Conservation (phyloP, 2,329 filamentous ascomycete genomes). For the Xylariaceae sp. region DNA sequence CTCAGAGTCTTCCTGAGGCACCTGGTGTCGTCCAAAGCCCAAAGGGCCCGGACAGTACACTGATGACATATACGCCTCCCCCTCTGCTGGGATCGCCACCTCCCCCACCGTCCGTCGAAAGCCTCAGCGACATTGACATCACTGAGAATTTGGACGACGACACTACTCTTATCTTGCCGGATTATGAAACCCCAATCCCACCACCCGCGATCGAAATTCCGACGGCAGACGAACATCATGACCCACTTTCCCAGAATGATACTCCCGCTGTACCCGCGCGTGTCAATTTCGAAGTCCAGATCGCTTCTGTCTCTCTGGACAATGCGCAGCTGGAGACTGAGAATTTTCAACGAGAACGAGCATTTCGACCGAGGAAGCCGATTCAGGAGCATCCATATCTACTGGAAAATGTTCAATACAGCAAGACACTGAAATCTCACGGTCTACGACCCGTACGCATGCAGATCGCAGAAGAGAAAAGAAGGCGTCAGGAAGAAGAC, state of each 20-base stretch:
- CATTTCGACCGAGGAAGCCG: conserved; percentile 55
- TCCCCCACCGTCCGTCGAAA: conserved; percentile 10
- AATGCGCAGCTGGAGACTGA: conserved; percentile 1
- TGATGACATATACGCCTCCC: too few species aligned
- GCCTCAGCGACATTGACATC: conserved; percentile 2
- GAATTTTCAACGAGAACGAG: conserved; percentile 34
- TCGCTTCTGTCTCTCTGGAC: not conserved
- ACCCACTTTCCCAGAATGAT: conserved; percentile 3
- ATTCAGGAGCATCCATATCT: conserved; percentile 59
- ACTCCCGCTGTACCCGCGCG: conserved; percentile 3
- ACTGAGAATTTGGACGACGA: not conserved
- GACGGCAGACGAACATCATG: conserved; percentile 3
- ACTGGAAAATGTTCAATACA: conserved; percentile 53
- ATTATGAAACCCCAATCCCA: not conserved
- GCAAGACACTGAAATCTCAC: conserved; percentile 48
- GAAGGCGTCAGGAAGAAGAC: conserved; percentile 36
- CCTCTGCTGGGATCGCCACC: conserved; percentile 12
- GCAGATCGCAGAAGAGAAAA: conserved; percentile 29
- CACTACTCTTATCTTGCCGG: not conserved
- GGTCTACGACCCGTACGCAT: conserved; percentile 51
- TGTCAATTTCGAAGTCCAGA: conserved; percentile 12
- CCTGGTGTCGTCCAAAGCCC: conserved; percentile 1
- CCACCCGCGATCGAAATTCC: not conserved
- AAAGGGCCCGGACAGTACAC: not conserved
- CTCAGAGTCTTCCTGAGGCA: conserved; percentile 11